Evolutionary conservation across 768 basidiomycete genomes (phyloP), one percentile per base, ranked within the genome.

Genomic region (Phylloporus rhodoxanthus): DNA sequence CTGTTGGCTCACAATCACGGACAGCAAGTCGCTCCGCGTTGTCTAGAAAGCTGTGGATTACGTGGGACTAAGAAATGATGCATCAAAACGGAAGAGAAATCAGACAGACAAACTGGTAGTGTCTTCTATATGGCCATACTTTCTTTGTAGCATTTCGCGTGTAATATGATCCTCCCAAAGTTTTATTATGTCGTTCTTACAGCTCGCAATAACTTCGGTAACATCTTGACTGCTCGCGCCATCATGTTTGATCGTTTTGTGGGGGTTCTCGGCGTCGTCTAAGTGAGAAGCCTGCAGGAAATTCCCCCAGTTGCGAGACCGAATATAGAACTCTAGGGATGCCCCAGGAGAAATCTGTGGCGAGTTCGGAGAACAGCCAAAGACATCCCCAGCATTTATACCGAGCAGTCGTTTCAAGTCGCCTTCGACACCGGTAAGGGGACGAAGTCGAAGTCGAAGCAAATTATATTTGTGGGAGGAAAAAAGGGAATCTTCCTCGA

Each of bases 361-460:
- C 3, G 77, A 77, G 3, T 67, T 15, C 61, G 63, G 29, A 17
- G 61, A 50, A 51, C 41, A 30, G 37, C 57, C 64, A 10, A 68
- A 60, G 9, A 66, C 20, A 11, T 78, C 76, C 11, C 62, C 60
- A 1, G 72, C 57, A 20, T 66, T 72, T n/a, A 75, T 69, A 14
- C 82, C 81, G 14, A 88, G 74, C 3, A 79, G 72, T 26, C 72
- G 76, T 61, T 82, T 81, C 40, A 88, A 68, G 53, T 85, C 82
- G 14, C 66, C 67, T 62, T 89, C 85, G 30, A 87, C 74, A 28
- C 71, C 72, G 1, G 75, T 70, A 9, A 89, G 70, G 5, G 87
- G 84, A 2, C 77, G 71, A 15, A 89, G 80, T 1, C 84, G 78
- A 51, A 80, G 72, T 59, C 78, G 75, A 54, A 83, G 72, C 15